A percentile compares a stretch with the other conserved stretches of the same genome.
These are phyloP conservation scores for Erythrobasidium hasegawianum DNA, from an alignment of 1,284 basidiomycete species.

Conservation along the genomic window DNA sequence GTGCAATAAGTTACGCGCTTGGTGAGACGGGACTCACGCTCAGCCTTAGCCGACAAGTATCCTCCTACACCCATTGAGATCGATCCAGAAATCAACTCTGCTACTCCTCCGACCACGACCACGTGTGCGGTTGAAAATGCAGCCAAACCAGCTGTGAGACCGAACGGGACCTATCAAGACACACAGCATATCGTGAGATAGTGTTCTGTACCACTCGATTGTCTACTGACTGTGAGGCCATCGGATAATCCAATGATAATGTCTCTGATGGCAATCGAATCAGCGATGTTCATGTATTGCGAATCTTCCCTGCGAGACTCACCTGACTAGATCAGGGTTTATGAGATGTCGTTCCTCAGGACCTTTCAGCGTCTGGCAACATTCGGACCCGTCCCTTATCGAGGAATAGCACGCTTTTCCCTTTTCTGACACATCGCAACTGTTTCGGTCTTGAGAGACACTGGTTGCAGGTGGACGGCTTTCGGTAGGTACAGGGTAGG, in stretches of 20 bases:
- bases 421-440: too few relatives aligned
- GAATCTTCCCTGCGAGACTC: too few relatives aligned
- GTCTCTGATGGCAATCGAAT: not conserved
- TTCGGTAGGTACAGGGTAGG: too few relatives aligned
- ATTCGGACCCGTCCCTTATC: too few relatives aligned
- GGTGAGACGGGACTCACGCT: constrained; percentile 56
- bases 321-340: too few relatives aligned
- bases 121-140: constrained; percentile 80
- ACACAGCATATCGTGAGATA: not conserved
- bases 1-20: too few relatives aligned
- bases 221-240: constrained; percentile 57
- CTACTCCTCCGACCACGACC: constrained; percentile 56
- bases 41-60: constrained; percentile 92
- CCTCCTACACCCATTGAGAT: constrained; percentile 95
- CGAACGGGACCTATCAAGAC: not conserved
- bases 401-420: too few relatives aligned
- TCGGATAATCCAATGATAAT: constrained; percentile 86
- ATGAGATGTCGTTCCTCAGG: too few relatives aligned
- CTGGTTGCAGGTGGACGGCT: too few relatives aligned
- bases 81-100: constrained; percentile 74
- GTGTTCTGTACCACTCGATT: not conserved
- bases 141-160: constrained; percentile 63
- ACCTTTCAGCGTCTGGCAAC: too few relatives aligned
- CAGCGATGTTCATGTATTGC: constrained; percentile 1
- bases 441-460: too few relatives aligned